These are phyloP conservation scores for Sambucus nigra DNA, from an alignment of 129 eudicot species.

Conservation along the genomic window DNA sequence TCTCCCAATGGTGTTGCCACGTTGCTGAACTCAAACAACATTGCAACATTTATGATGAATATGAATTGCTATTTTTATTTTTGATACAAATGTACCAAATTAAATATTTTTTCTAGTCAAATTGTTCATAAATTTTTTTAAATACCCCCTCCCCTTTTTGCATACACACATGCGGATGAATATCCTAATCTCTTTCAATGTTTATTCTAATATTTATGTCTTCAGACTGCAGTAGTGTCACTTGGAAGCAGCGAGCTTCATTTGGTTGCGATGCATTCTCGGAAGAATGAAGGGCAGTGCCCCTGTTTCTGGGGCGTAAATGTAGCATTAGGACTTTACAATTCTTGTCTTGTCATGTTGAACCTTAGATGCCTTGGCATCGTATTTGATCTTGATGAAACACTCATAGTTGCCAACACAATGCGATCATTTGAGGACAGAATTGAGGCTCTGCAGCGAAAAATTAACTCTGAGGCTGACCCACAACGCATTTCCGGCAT, in stretches of 20 bases:
- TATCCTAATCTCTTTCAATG: not conserved
- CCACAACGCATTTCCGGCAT: conserved; percentile 79
- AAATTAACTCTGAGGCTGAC: conserved; percentile 58
- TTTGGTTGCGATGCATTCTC: conserved; percentile 86
- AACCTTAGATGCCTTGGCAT: conserved; percentile 93
- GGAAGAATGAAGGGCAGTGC: conserved; percentile 33
- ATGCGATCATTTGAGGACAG: conserved; percentile 92
- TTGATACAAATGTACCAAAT: too few species aligned
- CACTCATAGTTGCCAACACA: conserved; percentile 92
- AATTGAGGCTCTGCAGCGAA: conserved; percentile 76
- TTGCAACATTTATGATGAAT: too few species aligned
- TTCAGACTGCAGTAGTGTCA: conserved; percentile 79
- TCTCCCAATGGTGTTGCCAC: too few species aligned
- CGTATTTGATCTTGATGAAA: conserved; percentile 98
- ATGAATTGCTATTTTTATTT: too few species aligned
- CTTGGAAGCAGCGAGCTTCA: conserved; percentile 72
- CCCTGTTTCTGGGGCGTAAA: conserved; percentile 92
- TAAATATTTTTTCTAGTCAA: too few species aligned
- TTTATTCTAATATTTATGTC: conserved; percentile 12
- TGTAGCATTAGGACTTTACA: conserved; percentile 57
- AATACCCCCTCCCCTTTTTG: too few species aligned
- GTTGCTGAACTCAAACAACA: too few species aligned
- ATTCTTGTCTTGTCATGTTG: conserved; percentile 80
- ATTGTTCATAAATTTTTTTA: too few species aligned
- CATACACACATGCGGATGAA: not conserved